A percentile compares a stretch with the other conserved stretches of the same genome.
Conservation (phyloP, 148 eudicot species). For the Talinum fruticosum region DNA sequence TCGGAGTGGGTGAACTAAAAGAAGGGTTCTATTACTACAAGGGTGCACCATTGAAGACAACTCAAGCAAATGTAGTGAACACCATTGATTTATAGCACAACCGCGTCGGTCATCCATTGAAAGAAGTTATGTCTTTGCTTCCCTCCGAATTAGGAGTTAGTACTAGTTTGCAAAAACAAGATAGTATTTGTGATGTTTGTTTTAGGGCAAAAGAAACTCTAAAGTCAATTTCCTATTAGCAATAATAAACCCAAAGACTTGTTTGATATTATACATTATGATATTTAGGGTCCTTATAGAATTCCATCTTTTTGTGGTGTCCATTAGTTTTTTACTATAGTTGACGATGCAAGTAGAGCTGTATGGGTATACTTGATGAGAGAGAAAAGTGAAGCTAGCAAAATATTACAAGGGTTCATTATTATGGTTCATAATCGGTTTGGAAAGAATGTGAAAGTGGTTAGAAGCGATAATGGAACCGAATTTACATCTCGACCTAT, state of each 20-base stretch:
- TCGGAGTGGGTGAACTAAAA: not conserved
- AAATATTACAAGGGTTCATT: too few species aligned
- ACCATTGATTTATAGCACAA: not conserved
- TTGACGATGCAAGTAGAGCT: too few species aligned
- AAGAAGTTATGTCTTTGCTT: not conserved
- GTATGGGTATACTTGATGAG: too few species aligned
- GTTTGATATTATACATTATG: not conserved
- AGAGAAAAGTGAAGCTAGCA: too few species aligned
- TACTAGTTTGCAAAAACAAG: not conserved
- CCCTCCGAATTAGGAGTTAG: not conserved
- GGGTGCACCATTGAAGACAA: too few species aligned
- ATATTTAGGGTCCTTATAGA: not conserved
- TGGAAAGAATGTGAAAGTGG: too few species aligned
- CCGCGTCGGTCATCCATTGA: not conserved
- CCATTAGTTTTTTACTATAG: too few species aligned
- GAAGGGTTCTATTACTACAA: not conserved
- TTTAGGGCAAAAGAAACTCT: not conserved
- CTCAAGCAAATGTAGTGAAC: not conserved
- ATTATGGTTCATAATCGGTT: too few species aligned
- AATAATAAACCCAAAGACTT: not conserved
- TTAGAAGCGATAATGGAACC: too few species aligned
- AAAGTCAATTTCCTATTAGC: not conserved
- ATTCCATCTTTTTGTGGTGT: not conserved
- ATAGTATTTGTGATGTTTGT: not conserved
- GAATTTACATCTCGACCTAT: too few species aligned